phyloP scores from a whole-genome alignment of 176 grass and related monocot genomes.

The Zea mays region DNA sequence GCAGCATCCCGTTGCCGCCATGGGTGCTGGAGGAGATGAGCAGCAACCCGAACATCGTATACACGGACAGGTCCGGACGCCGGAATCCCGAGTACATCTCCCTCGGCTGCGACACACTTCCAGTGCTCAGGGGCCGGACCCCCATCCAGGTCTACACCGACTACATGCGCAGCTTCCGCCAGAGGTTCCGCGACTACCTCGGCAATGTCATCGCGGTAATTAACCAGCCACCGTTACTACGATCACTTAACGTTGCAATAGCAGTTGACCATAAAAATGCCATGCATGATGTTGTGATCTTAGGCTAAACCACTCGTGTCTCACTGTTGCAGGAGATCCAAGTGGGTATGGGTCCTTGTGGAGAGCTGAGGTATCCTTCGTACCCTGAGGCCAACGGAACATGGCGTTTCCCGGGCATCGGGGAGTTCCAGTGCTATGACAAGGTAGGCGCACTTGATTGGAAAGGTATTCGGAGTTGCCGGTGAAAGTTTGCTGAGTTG shows the following conservation, averaged over 20 bases:
- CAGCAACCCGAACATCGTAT: slow-evolving; percentile 74
- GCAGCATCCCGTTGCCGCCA: slow-evolving; percentile 73
- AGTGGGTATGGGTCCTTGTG: slow-evolving; percentile 93
- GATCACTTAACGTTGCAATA: neutral
- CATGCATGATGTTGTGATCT: neutral
- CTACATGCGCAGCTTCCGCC: slow-evolving; percentile 90
- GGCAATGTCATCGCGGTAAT: slow-evolving; percentile 77
- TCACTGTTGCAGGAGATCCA: slow-evolving; percentile 72
- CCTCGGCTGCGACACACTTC: slow-evolving; percentile 73
- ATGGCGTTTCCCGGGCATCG: slow-evolving; percentile 92
- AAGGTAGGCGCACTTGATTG: slow-evolving; percentile 42
- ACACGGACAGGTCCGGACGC: slow-evolving; percentile 77
- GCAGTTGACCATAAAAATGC: neutral
- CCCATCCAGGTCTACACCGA: slow-evolving; percentile 92
- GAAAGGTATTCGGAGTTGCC: neutral
- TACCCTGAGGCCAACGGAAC: slow-evolving; percentile 95
- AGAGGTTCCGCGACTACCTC: slow-evolving; percentile 65
- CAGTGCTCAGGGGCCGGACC: slow-evolving; percentile 79
- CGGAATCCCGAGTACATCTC: slow-evolving; percentile 97
- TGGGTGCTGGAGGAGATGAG: slow-evolving; percentile 86
- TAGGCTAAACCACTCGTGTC: neutral
- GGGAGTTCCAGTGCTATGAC: slow-evolving; percentile 94
- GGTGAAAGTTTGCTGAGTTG: neutral
- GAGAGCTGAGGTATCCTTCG: slow-evolving; percentile 93
- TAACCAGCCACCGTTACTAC: neutral